Conservation (phyloP, 345 rosid genomes). For the Adansonia digitata region DNA sequence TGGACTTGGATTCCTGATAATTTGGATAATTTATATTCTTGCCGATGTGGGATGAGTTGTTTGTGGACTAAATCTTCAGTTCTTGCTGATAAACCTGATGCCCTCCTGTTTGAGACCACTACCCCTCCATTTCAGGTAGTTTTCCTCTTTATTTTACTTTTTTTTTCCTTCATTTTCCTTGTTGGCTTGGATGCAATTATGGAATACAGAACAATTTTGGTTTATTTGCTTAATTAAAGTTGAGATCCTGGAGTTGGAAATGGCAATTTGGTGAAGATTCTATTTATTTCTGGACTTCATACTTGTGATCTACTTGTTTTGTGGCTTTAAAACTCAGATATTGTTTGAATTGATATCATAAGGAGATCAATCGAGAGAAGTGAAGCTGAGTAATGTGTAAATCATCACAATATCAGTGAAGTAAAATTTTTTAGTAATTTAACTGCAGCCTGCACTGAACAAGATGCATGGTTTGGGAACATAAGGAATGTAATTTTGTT, state of each 20-base stretch:
- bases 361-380: not conserved
- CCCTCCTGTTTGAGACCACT: slow-evolving; percentile 71
- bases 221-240: slow-evolving; percentile 4
- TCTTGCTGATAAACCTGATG: slow-evolving; percentile 85
- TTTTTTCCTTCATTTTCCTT: not conserved
- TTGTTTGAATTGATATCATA: not conserved
- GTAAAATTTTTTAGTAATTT: not conserved
- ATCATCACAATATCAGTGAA: not conserved
- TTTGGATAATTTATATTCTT: slow-evolving; percentile 79
- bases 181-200: not conserved
- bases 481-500: not conserved
- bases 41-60: slow-evolving; percentile 84
- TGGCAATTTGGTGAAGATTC: not conserved
- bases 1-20: slow-evolving; percentile 99
- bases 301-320: not conserved
- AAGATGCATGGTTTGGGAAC: not conserved
- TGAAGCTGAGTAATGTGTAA: not conserved
- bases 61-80: slow-evolving; percentile 93
- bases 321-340: not conserved
- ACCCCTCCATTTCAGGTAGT: slow-evolving; percentile 73
- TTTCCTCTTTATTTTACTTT: not conserved
- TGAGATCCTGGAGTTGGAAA: not conserved
- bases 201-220: not conserved
- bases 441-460: not conserved
- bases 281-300: not conserved